Evolutionary conservation across 2,329 filamentous ascomycete species (phyloP), one percentile per base, ranked within the genome.

Genomic region (Fusarium aywerte): DNA sequence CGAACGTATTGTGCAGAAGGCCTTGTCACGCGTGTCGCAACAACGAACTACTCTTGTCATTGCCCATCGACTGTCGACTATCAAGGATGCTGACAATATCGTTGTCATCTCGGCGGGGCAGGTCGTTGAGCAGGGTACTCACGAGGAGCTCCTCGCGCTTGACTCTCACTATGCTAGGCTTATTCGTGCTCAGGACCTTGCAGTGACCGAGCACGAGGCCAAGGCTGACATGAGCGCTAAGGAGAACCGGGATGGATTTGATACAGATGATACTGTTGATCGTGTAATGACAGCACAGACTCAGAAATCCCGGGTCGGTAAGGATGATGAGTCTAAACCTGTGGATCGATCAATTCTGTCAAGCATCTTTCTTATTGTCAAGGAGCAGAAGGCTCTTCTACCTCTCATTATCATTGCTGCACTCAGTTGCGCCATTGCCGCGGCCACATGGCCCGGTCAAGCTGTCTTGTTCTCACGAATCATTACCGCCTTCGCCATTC

Each of bases 11-110:
- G 85, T 88, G 0, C 85, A 87, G 62, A 74, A 80, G 36, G 85
- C 85, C 1, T 77, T 87, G 9, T 80, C 83, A 40, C 76, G 78
- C 4, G 79, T 87, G 0, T 84, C 85, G 0, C 76, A 80, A 27
- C 80, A 82, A 27, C 78, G 87, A 15, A 90, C 88, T 0, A 89
- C 87, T 0, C 85, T 90, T 23, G 81, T 86, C 13, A 88, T 90
- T 50, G 87, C 88, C 0, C 86, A 88, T 73, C 76, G 84, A 4
- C 76, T 88, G 80, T 68, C 74, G 2, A 76, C 73, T 1, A 68
- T 76, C 18, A 68, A 66, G 20, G 62, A 68, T 6, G 73, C 74
- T 1, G 68, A 75, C 36, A 76, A 74, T 4, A 73, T 74, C 15
- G 57, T 73, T 7, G 70, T 74, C 27, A 59, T 74, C 27, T 47